Base-by-base conservation (phyloP, 208 protist genomes). In the Tritrichomonas musculus region DNA sequence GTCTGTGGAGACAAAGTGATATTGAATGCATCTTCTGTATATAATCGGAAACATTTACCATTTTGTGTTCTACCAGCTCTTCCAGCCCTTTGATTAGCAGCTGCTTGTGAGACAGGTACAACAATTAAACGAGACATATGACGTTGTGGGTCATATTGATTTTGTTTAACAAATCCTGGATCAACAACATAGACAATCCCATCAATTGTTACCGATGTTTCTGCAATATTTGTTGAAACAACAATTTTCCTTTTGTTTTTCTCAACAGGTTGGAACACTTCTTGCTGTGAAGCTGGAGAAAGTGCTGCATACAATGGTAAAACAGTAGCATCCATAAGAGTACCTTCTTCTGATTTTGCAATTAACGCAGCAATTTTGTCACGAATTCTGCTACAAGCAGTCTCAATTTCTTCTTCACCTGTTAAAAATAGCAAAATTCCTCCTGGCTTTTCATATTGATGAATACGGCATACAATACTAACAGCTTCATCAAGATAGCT, bases 371-470 rank as follows among this genome's bases (percentile, higher is more conserved):
- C 94, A 9, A 82, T 44, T 49, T 94, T 5, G 47, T 93, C 92
- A 49, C 60, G 41, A 50, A 97, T 95, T 39, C 94, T 94, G 44
- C 57, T 60, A 88, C 95, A 96, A 4, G 96, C 96, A 0, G 96
- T 94, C 80, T 99, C 97, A 82, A 99, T 99, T 94, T 99, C 95
- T 49, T 96, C 94, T 93, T 96, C 95, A 49, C 98, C 98, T 0
- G 98, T 99, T 94, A 99, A 97, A 94, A 99, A 99, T 39, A 99
- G 96, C 9, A 99, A 96, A 92, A 99, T 99, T 94, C 99, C 98
- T 80, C 97, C 97, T 44, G 93, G 92, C 92, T 98, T 96, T 47
- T 60, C 94, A 22, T 53, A 27, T 30, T 95, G 44, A 93, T 98
- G 97, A 88, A 98, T 97, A 72, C 96, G 94, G 22, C 97, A 64